These are phyloP conservation scores for Naganishia onofrii DNA, from an alignment of 768 basidiomycete species.

Conservation along the genomic window DNA sequence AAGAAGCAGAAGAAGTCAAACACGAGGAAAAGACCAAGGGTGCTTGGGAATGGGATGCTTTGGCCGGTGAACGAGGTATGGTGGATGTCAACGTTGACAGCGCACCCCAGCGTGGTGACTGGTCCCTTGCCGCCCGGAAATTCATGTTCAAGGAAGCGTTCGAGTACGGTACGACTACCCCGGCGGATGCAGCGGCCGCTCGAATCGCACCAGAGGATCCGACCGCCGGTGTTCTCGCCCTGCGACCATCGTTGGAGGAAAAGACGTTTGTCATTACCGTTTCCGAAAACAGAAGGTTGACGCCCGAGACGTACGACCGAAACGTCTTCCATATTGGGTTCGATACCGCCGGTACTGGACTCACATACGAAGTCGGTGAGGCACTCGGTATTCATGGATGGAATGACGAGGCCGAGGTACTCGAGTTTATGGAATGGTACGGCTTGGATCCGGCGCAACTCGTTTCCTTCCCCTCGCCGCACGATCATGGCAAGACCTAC, in stretches of 20 bases:
- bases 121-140: conserved; percentile 56
- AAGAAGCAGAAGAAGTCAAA: conserved; percentile 44
- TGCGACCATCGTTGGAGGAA: conserved; percentile 83
- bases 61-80: conserved; percentile 68
- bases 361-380: conserved; percentile 94
- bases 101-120: conserved; percentile 81
- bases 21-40: conserved; percentile 52
- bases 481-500: conserved; percentile 60
- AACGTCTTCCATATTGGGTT: conserved; percentile 99
- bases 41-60: conserved; percentile 51
- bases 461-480: conserved; percentile 72
- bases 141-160: conserved; percentile 82
- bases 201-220: conserved; percentile 40
- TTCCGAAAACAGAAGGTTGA: conserved; percentile 88
- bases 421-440: conserved; percentile 88
- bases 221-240: conserved; percentile 63
- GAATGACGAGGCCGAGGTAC: conserved; percentile 86
- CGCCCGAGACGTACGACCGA: conserved; percentile 91
- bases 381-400: conserved; percentile 96
- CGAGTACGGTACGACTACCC: conserved; percentile 50
- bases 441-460: conserved; percentile 75
- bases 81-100: conserved; percentile 55
- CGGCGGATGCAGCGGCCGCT: conserved; percentile 43
- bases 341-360: conserved; percentile 81
- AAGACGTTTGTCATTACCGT: conserved; percentile 91